These are phyloP conservation scores for Mycena rosella DNA, from an alignment of 768 basidiomycete species.

Conservation along the genomic window DNA sequence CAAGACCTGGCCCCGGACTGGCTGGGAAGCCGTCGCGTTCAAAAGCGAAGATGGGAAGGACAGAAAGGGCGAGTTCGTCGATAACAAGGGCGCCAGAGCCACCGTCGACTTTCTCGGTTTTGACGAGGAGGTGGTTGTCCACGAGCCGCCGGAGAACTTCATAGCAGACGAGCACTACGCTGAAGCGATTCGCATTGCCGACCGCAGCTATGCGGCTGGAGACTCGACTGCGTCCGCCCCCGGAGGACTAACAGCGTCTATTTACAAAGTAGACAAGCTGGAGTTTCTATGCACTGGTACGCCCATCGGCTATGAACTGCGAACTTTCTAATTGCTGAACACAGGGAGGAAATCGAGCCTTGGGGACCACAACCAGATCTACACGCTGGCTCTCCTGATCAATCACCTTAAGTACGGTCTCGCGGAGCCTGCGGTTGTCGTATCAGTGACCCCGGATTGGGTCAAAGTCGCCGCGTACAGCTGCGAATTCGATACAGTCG, in stretches of 20 bases:
- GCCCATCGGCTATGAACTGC: background rate
- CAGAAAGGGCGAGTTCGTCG: constrained; percentile 22
- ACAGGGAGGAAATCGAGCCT: constrained; percentile 27
- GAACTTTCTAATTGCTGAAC: background rate
- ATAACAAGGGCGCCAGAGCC: constrained; percentile 18
- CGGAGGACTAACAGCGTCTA: constrained; percentile 35
- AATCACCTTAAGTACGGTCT: constrained; percentile 37
- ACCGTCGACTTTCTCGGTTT: constrained; percentile 34
- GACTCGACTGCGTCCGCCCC: constrained; percentile 30
- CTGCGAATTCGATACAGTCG: constrained; percentile 35
- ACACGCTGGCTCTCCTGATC: constrained; percentile 35
- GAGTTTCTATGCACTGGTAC: constrained; percentile 28
- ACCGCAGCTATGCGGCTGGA: constrained; percentile 27
- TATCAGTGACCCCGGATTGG: constrained; percentile 33
- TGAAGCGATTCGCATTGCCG: constrained; percentile 32
- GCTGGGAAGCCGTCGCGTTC: constrained; percentile 33
- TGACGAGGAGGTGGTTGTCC: constrained; percentile 24
- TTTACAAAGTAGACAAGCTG: constrained; percentile 35
- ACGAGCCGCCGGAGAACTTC: constrained; percentile 27
- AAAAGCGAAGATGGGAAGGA: constrained; percentile 27
- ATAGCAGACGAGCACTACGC: constrained; percentile 31
- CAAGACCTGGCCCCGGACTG: constrained; percentile 6
- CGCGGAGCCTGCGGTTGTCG: constrained; percentile 33
- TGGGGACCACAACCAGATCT: constrained; percentile 34
- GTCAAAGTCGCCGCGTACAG: constrained; percentile 37